Percentiles rank a stretch among this genome's conserved stretches.
phyloP scores from a whole-genome alignment of 192 early-diverging fungal genomes.

The Chytriomyces confervae region DNA sequence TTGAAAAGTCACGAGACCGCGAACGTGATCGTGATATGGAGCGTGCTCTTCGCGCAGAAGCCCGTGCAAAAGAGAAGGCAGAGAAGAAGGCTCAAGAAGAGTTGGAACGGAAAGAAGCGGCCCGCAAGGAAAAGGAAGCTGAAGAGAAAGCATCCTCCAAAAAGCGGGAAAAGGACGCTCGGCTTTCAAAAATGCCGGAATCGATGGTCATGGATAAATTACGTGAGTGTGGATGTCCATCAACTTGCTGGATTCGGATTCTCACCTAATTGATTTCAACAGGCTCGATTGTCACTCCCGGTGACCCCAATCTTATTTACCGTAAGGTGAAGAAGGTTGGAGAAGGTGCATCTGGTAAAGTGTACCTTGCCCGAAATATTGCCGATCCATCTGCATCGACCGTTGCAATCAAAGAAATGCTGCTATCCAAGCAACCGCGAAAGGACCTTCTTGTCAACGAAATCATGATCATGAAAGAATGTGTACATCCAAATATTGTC shows the following conservation, averaged over 20 bases:
- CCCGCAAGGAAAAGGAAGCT: conserved; percentile 22
- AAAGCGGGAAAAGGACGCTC: conserved; percentile 58
- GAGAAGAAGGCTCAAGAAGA: conserved; percentile 16
- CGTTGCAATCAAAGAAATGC: conserved; percentile 96
- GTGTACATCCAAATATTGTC: conserved; percentile 88
- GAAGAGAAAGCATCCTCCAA: conserved; percentile 26
- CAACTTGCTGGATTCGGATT: neutral
- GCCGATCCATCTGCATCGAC: conserved; percentile 62
- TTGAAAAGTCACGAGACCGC: conserved; percentile 8
- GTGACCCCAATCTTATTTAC: conserved; percentile 82
- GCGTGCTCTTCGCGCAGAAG: conserved; percentile 9
- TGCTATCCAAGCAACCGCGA: conserved; percentile 82
- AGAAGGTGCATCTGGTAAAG: conserved; percentile 87
- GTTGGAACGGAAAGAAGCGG: neutral
- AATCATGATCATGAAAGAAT: conserved; percentile 94
- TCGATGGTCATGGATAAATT: conserved; percentile 92
- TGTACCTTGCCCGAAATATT: conserved; percentile 79
- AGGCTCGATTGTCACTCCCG: conserved; percentile 63
- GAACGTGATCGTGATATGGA: conserved; percentile 11
- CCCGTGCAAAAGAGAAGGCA: conserved; percentile 17
- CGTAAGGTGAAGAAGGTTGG: conserved; percentile 82
- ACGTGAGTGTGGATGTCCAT: conserved; percentile 46
- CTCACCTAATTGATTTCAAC: neutral
- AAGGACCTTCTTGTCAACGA: conserved; percentile 94
- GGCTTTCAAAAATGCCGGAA: conserved; percentile 88